Base-by-base conservation (phyloP, 768 basidiomycete species). In the Tricholoma flavovirens region DNA sequence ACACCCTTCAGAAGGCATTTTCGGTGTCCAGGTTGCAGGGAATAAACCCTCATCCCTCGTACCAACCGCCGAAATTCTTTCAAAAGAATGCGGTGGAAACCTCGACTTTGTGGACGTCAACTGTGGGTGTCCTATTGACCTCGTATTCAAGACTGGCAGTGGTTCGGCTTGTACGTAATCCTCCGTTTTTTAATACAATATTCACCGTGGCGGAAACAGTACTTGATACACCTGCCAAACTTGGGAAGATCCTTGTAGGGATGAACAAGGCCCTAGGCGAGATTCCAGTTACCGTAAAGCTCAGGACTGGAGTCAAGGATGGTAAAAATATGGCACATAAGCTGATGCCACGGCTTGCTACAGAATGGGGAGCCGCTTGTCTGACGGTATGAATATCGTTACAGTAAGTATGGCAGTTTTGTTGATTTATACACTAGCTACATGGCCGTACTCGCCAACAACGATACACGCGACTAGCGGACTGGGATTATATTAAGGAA, bases 381-480 rank as follows among this genome's bases (percentile, higher is more conserved):
- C 74, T 80, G 49, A 77, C 79, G 43, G 79, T 77, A 53, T 36
- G 75, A 56, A 26, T 2, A 36, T 50, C 49, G 22, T 7, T 15
- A 15, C 30, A 56, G 19, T 12, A 11, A 56, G 19, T 12, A 11
- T 57, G 10, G 22, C 40, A 45, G 7, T 38, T n/a, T 22, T 52
- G 29, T 43, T 15, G 26, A 49, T 24, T 10, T n/a, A 17, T 10
- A 7, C 15, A 4, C 26, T 57, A 98, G 96, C 76, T 99, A n/a
- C 96, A 99, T 67, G 96, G 96, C 9, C 83, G 97, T 24, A 92
- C 93, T 5, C 78, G 95, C 35, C 94, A 98, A 70, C 97, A 98
- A 67, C 83, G 97, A 36, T 99, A 99, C 64, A 87, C 90, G 2
- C 87, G 86, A 60, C 75, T 91, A 1, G 95, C 96, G 9, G 95